A percentile compares a stretch with the other conserved stretches of the same genome.
phyloP scores from a whole-genome alignment of 306 rosid genomes.

The Cicer chorassanicum region DNA sequence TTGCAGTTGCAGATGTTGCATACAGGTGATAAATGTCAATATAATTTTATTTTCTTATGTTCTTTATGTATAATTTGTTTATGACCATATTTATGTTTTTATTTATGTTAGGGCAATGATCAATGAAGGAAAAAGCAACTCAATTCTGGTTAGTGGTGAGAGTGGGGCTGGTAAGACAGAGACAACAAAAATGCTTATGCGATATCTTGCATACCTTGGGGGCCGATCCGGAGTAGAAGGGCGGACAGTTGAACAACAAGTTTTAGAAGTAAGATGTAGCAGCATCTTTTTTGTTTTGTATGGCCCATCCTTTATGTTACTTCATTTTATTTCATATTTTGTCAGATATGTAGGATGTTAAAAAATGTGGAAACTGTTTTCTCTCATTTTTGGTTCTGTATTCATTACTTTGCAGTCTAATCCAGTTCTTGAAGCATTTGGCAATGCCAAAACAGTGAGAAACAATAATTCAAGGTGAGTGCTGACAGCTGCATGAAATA shows the following conservation, averaged over 20 bases:
- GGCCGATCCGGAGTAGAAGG: conserved; percentile 99
- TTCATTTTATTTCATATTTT: conserved; percentile 39
- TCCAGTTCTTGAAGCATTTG: conserved; percentile 99
- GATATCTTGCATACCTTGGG: conserved; percentile 97
- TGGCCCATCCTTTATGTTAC: conserved; percentile 13
- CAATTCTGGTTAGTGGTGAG: conserved; percentile 98
- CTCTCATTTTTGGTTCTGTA: conserved; percentile 49
- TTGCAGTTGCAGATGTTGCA: conserved; percentile 99
- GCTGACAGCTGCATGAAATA: conserved; percentile 32
- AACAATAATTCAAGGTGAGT: conserved; percentile 98
- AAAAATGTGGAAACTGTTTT: conserved; percentile 23
- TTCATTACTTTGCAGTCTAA: conserved; percentile 78
- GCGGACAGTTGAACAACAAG: conserved; percentile 99
- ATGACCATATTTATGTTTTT: conserved; percentile 39
- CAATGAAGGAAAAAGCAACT: conserved; percentile 99
- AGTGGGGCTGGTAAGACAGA: conserved; percentile 99
- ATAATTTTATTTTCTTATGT: conserved; percentile 23
- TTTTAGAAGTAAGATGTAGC: conserved; percentile 79
- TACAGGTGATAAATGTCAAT: conserved; percentile 67
- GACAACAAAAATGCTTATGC: conserved; percentile 99
- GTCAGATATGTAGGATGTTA: conserved; percentile 22
- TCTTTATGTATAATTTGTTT: conserved; percentile 30
- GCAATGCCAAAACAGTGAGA: conserved; percentile 98
- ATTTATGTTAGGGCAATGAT: conserved; percentile 80
- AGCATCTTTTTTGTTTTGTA: conserved; percentile 37